Evolutionary conservation across 257 asterid species (phyloP).

Genomic region (Avicennia marina): DNA sequence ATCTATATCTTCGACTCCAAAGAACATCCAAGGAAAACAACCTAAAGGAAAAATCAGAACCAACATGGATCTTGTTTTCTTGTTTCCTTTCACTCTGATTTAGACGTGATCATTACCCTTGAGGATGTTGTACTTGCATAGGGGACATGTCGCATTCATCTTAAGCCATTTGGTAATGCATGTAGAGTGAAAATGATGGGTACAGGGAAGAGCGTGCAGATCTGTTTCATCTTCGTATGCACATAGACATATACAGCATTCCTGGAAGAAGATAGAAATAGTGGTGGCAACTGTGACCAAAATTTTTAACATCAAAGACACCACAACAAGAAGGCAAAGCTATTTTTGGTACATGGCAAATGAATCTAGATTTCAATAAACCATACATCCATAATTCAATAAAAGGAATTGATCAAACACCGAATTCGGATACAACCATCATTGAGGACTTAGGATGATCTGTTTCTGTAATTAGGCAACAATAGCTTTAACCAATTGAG

Average conservation of each 20-base stretch:
- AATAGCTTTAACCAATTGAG: not conserved
- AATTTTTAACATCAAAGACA: not conserved
- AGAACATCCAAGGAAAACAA: not conserved
- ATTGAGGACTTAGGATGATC: too few species aligned
- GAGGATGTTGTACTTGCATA: slow-evolving; percentile 94
- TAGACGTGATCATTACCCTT: slow-evolving; percentile 82
- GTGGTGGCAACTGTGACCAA: not conserved
- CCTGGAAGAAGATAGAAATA: slow-evolving; percentile 39
- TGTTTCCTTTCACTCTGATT: slow-evolving; percentile 9
- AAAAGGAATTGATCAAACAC: not conserved
- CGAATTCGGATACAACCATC: not conserved
- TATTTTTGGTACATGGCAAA: too few species aligned
- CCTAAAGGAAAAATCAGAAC: slow-evolving; percentile 5
- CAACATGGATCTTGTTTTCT: not conserved
- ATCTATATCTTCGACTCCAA: too few species aligned
- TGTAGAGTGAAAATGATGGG: slow-evolving; percentile 71
- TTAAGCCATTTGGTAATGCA: slow-evolving; percentile 95
- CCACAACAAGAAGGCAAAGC: not conserved
- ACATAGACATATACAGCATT: slow-evolving; percentile 89
- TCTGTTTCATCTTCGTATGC: slow-evolving; percentile 78
- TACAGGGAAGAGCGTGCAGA: slow-evolving; percentile 79
- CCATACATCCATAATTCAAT: too few species aligned
- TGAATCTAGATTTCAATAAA: too few species aligned
- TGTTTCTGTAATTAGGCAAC: not conserved
- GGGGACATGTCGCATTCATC: slow-evolving; percentile 97